Evolutionary conservation across 257 asterid species (phyloP).

Genomic region (Solanum verrucosum): DNA sequence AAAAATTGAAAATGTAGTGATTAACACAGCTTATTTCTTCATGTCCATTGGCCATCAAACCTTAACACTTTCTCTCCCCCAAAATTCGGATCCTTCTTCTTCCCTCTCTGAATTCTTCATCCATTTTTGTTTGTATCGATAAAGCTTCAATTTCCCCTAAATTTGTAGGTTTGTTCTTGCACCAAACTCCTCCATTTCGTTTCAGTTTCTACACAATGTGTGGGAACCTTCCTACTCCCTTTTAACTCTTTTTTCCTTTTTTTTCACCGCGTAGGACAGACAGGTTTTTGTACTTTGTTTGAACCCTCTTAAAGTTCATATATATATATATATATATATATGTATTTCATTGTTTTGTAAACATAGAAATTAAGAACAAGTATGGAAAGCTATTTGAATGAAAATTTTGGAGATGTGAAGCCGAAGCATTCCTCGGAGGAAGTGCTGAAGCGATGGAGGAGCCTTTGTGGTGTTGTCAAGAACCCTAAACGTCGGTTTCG

Average conservation of each 20-base stretch:
- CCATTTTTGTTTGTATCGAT: background rate
- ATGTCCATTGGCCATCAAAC: background rate
- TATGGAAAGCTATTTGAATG: constrained; percentile 7
- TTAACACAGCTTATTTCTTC: background rate
- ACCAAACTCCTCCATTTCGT: background rate
- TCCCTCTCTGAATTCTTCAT: background rate
- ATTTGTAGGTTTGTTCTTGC: background rate
- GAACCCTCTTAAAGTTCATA: background rate
- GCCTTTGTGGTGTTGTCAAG: background rate
- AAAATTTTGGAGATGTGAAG: constrained; percentile 8
- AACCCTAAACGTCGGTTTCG: constrained; percentile 14
- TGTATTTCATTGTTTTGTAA: background rate
- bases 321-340: background rate
- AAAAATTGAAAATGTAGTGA: background rate
- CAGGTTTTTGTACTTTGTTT: background rate
- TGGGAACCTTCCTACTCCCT: background rate
- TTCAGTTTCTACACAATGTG: background rate
- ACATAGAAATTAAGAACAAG: background rate
- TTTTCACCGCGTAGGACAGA: background rate
- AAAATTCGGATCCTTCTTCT: background rate
- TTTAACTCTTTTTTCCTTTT: background rate
- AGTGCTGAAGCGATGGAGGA: constrained; percentile 11
- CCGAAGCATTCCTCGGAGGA: constrained; percentile 6
- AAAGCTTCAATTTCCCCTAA: background rate
- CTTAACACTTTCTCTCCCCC: background rate